Base-by-base conservation (phyloP, 1,139 yeast genomes). In the Candida freyschussii region DNA sequence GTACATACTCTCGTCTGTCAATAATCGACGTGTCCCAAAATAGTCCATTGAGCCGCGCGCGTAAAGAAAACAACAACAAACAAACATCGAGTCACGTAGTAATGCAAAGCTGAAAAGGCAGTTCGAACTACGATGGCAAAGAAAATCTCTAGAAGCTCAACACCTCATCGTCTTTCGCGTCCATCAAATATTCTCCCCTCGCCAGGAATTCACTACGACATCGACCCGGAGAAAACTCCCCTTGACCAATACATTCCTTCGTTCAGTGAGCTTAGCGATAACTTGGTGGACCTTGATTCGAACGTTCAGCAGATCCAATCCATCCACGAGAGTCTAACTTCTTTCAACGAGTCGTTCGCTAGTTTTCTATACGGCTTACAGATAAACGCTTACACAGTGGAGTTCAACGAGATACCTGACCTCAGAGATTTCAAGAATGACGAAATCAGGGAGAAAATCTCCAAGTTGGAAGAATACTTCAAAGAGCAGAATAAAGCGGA, bases 341-440 rank as follows among this genome's bases (percentile, higher is more conserved):
- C 65, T 20, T 77, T 78, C 54, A 78, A 76, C 46, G 85, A 78
- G 50, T 68, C 78, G 11, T 77, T 78, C 53, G 72, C 80, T 2
- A 67, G 79, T 39, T 75, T 78, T 37, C 52, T 78, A 37, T 77
- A 77, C 45, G 82, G 85, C 2, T 56, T 78, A 33, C 69, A 75
- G 36, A 74, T 78, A 56, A 76, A 80, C 35, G 79, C 81, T 56
- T 78, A 82, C 75, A 76, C 85, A 50, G 76, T 75, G 25, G 83
- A 77, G 52, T 77, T 77, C 42, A 55, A 56, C 12, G 73, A 70
- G 44, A 63, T 66, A 1, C 70, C 73, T 5, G 52, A 53, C 7
- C 37, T 48, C 4, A 58, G 52, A 27, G 46, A 55, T 29, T 26
- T 41, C 20, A 41, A 36, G 13, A 30, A 32, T 9, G 41, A 37